A percentile compares a stretch with the other conserved stretches of the same genome.
Conservation (phyloP, 345 rosid species). For the Hibiscus tridactylites region DNA sequence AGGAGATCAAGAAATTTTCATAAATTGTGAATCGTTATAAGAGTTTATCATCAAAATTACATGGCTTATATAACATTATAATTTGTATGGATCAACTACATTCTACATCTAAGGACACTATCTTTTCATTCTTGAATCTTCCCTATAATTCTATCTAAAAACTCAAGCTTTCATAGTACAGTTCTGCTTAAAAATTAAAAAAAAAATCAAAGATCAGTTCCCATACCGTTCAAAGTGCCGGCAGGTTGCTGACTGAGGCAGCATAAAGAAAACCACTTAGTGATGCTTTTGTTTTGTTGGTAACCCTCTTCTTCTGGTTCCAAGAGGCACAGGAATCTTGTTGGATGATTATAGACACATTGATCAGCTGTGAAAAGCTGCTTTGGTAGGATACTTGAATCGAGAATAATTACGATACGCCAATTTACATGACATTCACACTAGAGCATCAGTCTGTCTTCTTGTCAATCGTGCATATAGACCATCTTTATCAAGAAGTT, state of each 20-base stretch:
- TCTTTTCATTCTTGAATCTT: not conserved
- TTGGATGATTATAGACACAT: not conserved
- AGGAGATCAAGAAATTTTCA: not conserved
- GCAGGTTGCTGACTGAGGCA: not conserved
- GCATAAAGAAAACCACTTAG: not conserved
- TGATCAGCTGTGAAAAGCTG: constrained; percentile 9
- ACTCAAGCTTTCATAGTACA: too few species aligned
- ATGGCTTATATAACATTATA: not conserved
- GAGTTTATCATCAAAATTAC: not conserved
- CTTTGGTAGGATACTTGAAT: not conserved
- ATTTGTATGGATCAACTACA: not conserved
- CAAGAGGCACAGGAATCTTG: not conserved
- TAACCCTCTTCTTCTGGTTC: not conserved
- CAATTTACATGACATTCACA: constrained; percentile 21
- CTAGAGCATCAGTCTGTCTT: constrained; percentile 82
- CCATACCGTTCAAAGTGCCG: not conserved
- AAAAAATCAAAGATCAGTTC: not conserved
- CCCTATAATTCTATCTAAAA: not conserved
- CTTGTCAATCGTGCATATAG: constrained; percentile 70
- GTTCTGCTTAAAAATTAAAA: not conserved
- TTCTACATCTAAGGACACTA: not conserved
- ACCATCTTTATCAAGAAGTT: constrained; percentile 68
- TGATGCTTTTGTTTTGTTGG: not conserved
- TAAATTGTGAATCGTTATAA: not conserved
- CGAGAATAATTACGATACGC: not conserved